Evolutionary conservation across 305 asterid genomes (phyloP).

Genomic region (Lippia alba): DNA sequence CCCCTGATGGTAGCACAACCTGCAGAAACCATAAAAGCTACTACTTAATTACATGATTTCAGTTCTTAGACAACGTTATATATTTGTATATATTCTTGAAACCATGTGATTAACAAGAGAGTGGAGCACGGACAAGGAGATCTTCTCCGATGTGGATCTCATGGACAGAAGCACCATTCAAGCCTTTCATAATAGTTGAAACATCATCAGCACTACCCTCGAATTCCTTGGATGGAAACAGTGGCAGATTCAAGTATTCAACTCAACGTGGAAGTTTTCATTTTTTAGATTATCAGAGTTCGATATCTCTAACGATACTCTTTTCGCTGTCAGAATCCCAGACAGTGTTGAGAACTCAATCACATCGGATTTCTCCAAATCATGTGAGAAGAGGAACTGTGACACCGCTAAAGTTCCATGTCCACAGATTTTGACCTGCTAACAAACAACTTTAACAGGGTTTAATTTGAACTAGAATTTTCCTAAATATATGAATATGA

Average conservation of each 20-base stretch:
- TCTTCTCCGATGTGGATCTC: conserved; percentile 64
- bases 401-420: conserved; percentile 89
- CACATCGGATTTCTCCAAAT: conserved; percentile 51
- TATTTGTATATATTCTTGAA: too few species aligned
- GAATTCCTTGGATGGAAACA: conserved; percentile 44
- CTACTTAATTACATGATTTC: too few species aligned
- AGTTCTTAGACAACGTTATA: too few species aligned
- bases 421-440: conserved; percentile 79
- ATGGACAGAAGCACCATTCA: conserved; percentile 63
- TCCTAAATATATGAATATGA: too few species aligned
- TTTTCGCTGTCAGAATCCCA: conserved; percentile 71
- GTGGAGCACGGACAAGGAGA: conserved; percentile 61
- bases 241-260: conserved; percentile 83
- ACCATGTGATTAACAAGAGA: neutral
- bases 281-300: neutral
- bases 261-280: conserved; percentile 63
- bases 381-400: conserved; percentile 62
- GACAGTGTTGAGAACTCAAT: conserved; percentile 73
- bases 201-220: conserved; percentile 34
- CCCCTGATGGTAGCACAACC: conserved; percentile 77
- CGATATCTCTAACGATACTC: conserved; percentile 37
- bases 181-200: conserved; percentile 59
- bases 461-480: too few species aligned
- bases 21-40: conserved; percentile 33
- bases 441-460: neutral